Percentiles rank a stretch among this genome's conserved stretches.
Conservation (phyloP, 1,284 basidiomycete genomes). For the Schizopora paradoxa region DNA sequence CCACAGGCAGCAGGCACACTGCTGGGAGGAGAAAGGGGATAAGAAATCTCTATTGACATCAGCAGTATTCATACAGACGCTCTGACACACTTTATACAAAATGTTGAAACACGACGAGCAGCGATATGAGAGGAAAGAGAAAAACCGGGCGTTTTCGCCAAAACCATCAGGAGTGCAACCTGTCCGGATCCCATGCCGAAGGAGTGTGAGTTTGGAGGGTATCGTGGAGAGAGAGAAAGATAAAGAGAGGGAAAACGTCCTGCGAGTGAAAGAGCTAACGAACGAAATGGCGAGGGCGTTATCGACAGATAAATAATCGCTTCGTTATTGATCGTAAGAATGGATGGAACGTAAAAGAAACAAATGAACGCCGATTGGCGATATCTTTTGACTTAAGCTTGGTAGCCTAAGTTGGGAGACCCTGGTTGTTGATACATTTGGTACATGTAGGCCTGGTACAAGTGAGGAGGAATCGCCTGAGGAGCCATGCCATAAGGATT, state of each 20-base stretch:
- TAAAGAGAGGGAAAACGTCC: background rate
- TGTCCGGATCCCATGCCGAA: constrained; percentile 6
- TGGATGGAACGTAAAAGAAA: background rate
- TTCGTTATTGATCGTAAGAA: constrained; percentile 12
- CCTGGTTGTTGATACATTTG: constrained; percentile 68
- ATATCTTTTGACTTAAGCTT: constrained; percentile 44
- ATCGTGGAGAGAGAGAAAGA: constrained; percentile 3
- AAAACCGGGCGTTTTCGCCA: too few relatives aligned
- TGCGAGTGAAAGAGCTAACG: background rate
- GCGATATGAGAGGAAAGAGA: too few relatives aligned
- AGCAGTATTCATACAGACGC: too few relatives aligned
- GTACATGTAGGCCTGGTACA: constrained; percentile 79
- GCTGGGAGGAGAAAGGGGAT: too few relatives aligned
- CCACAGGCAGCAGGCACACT: too few relatives aligned
- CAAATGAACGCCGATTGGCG: constrained; percentile 2
- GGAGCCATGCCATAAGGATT: constrained; percentile 56
- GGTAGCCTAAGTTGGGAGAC: constrained; percentile 72
- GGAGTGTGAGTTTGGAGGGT: background rate
- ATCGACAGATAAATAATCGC: too few relatives aligned
- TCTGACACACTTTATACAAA: too few relatives aligned
- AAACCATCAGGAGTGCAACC: too few relatives aligned
- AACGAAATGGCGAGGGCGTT: constrained; percentile 4
- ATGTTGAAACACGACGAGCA: too few relatives aligned
- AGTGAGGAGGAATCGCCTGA: constrained; percentile 60
- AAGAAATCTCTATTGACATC: too few relatives aligned